Evolutionary conservation across 2,329 filamentous ascomycete genomes (phyloP).

Genomic region (Cryphonectria nitschkei): DNA sequence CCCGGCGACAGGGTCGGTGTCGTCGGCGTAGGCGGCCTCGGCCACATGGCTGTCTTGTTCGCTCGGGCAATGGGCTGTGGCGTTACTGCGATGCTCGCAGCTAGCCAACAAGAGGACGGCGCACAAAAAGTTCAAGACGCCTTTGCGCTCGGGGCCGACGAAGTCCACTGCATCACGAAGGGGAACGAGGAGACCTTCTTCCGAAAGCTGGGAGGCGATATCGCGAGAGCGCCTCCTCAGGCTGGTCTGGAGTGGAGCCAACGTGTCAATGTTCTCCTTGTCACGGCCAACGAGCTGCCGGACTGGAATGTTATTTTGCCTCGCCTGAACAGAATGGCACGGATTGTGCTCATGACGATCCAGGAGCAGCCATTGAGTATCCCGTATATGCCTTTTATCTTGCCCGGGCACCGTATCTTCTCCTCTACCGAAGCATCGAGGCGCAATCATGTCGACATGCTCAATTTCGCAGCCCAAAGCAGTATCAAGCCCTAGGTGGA

Average conservation of each 20-base stretch:
- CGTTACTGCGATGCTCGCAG: slow-evolving; percentile 22
- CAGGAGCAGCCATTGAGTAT: slow-evolving; percentile 21
- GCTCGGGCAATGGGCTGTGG: slow-evolving; percentile 60
- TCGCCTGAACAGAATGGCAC: slow-evolving; percentile 18
- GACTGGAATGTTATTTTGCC: slow-evolving; percentile 19
- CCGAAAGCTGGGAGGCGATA: background rate
- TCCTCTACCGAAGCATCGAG: slow-evolving; percentile 28
- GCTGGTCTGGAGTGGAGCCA: background rate
- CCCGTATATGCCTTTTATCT: slow-evolving; percentile 28
- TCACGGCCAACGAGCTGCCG: slow-evolving; percentile 23
- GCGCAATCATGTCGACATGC: slow-evolving; percentile 28
- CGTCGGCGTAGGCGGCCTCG: slow-evolving; percentile 63
- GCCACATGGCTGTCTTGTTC: slow-evolving; percentile 66
- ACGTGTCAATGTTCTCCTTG: slow-evolving; percentile 20
- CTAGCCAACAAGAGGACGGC: slow-evolving; percentile 7
- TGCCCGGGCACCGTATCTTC: slow-evolving; percentile 27
- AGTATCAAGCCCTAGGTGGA: slow-evolving; percentile 29
- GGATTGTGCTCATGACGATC: slow-evolving; percentile 27
- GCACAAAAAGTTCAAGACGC: slow-evolving; percentile 21
- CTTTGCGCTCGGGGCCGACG: slow-evolving; percentile 28
- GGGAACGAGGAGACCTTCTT: slow-evolving; percentile 2
- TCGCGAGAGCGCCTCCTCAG: background rate
- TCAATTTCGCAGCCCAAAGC: slow-evolving; percentile 29
- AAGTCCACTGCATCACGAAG: slow-evolving; percentile 20
- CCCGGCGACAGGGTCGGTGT: slow-evolving; percentile 39